Conservation (phyloP, 2,329 filamentous ascomycete genomes). For the Dactylonectria macrodidyma region DNA sequence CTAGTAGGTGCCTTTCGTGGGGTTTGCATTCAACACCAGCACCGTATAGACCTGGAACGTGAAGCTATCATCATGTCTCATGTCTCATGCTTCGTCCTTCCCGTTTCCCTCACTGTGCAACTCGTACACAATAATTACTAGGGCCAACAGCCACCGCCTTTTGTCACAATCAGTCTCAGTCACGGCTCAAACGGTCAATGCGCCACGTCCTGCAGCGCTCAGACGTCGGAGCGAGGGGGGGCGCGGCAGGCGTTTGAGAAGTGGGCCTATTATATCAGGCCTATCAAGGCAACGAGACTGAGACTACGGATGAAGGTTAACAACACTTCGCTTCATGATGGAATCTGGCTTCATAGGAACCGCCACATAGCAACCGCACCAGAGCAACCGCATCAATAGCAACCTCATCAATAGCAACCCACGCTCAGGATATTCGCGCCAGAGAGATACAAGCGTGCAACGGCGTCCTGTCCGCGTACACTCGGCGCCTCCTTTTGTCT, state of each 20-base stretch:
- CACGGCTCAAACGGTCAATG: constrained; percentile 26
- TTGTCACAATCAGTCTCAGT: constrained; percentile 13
- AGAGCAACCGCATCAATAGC: neutral
- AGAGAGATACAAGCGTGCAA: neutral
- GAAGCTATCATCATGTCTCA: too few species aligned
- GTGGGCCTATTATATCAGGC: constrained; percentile 22
- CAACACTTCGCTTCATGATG: constrained; percentile 16
- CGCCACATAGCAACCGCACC: neutral
- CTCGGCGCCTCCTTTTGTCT: neutral
- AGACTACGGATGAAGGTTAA: constrained; percentile 15
- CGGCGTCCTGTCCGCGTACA: neutral
- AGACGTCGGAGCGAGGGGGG: constrained; percentile 25
- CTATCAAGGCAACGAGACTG: constrained; percentile 12
- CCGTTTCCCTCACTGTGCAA: too few species aligned
- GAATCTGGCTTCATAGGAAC: neutral
- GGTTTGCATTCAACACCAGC: too few species aligned
- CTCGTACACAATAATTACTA: neutral
- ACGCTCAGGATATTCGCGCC: too few species aligned
- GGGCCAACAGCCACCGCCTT: neutral
- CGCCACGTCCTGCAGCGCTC: constrained; percentile 26
- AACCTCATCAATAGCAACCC: neutral
- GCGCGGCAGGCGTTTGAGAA: constrained; percentile 22
- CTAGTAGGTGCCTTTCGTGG: too few species aligned
- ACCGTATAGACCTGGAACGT: too few species aligned
- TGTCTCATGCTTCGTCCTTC: too few species aligned